Evolutionary conservation across 768 basidiomycete species (phyloP).

Genomic region (Strobilomyces echinocephalus): DNA sequence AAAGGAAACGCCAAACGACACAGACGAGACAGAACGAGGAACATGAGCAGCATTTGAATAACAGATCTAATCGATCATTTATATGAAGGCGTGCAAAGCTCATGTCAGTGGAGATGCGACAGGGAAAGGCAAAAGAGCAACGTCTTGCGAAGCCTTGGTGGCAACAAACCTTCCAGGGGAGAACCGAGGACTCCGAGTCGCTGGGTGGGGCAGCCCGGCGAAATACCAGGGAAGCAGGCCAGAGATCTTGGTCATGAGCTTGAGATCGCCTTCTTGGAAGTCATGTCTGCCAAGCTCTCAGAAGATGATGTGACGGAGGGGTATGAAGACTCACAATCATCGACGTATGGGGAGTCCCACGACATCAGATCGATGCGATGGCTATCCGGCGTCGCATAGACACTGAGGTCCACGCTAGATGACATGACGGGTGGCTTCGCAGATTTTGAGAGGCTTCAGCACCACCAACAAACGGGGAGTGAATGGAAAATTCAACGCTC

Average conservation of each 20-base stretch:
- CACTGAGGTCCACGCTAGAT: conserved; percentile 36
- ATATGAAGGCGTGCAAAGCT: conserved; percentile 6
- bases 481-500: conserved; percentile 49
- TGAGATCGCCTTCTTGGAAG: conserved; percentile 27
- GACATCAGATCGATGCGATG: conserved; percentile 46
- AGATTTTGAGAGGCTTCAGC: conserved; percentile 37
- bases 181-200: conserved; percentile 53
- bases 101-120: conserved; percentile 1
- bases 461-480: conserved; percentile 39
- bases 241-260: conserved; percentile 4
- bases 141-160: conserved; percentile 33
- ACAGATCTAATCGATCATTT: conserved; percentile 19
- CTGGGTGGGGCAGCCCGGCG: conserved; percentile 33
- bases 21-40: conserved; percentile 11
- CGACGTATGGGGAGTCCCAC: conserved; percentile 45
- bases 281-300: conserved; percentile 30
- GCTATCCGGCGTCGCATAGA: conserved; percentile 39
- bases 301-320: conserved; percentile 40
- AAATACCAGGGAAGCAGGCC: conserved; percentile 23
- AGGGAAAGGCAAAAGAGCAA: not conserved
- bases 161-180: conserved; percentile 47
- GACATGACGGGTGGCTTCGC: conserved; percentile 38
- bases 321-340: conserved; percentile 43
- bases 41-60: conserved; percentile 18
- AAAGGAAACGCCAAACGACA: conserved; percentile 15